These are phyloP conservation scores for Thalia dealbata DNA, from an alignment of 176 grass and related monocot genomes.

Conservation along the genomic window DNA sequence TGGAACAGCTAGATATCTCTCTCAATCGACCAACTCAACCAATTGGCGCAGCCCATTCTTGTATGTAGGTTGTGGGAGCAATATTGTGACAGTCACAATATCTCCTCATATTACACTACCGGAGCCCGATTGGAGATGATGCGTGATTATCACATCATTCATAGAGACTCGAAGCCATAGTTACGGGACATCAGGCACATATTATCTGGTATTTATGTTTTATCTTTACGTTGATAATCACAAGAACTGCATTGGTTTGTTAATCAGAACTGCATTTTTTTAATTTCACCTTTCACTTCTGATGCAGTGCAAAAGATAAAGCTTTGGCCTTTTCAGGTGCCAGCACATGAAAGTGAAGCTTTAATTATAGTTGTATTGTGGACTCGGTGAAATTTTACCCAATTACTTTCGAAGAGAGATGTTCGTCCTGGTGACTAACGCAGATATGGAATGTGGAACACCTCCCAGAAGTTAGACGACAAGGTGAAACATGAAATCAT, in stretches of 20 bases:
- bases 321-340: slow-evolving; percentile 45
- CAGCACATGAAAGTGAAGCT: not conserved
- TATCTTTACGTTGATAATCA: too few species aligned
- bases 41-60: not conserved
- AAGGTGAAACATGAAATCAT: slow-evolving; percentile 17
- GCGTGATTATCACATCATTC: slow-evolving; percentile 40
- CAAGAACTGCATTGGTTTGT: too few species aligned
- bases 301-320: slow-evolving; percentile 38
- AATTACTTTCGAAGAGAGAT: slow-evolving; percentile 21
- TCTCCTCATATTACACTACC: slow-evolving; percentile 34
- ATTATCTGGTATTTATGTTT: not conserved
- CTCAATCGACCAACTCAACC: not conserved
- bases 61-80: not conserved
- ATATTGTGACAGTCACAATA: not conserved
- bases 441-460: slow-evolving; percentile 36
- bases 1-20: slow-evolving; percentile 33
- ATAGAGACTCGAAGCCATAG: slow-evolving; percentile 60
- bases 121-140: slow-evolving; percentile 50
- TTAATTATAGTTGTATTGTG: not conserved
- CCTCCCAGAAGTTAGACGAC: slow-evolving; percentile 42
- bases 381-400: not conserved
- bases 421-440: slow-evolving; percentile 41
- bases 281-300: too few species aligned
- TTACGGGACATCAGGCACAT: slow-evolving; percentile 8
- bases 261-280: too few species aligned